Evolutionary conservation across 1,284 basidiomycete species (phyloP), one percentile per base, ranked within the genome.

Genomic region (Ganoderma lingzhi): DNA sequence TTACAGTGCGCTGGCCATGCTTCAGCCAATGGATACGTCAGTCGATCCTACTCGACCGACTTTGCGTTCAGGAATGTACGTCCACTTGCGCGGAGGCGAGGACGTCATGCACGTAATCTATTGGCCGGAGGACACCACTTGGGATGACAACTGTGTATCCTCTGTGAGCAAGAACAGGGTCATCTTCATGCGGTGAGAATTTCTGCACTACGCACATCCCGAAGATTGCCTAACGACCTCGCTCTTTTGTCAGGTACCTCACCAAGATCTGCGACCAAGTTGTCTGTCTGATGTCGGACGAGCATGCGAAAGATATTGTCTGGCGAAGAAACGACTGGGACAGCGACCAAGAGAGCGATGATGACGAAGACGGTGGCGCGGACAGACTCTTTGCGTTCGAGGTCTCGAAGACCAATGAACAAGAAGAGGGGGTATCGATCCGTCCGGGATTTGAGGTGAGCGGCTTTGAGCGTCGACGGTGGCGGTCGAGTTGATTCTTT

Each of bases 61-160:
- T 10, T 78, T 90, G 41, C 81, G 85, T 1, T 85, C 88, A 17
- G 88, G 88, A 6, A 75, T 90, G 12, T 90, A 90, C 66, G 73
- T 87, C 30, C 70, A 19, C 65, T 66, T 12, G 48, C 39, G 0
- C 6, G 28, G 39, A 23, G 14, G 8, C n/a, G 67, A 62, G 12
- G 63, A 79, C 48, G 76, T 80, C 32, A 58, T 86, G 1, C 87
- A 84, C 67, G 82, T 87, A 28, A 72, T 91, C 5, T 89, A 87
- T 68, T 91, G 89, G 89, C 89, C 88, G 0, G 87, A 91, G 71
- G 82, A 87, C 45, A 82, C 80, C 0, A 90, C 88, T 0, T 91
- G 90, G 89, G 78, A 86, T 39, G 87, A 89, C 75, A 78, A 81
- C 41, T 83, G 85, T 0, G 64, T 78, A 1, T 80, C 83, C 0